phyloP scores from a whole-genome alignment of 371 early-diverging fungal species.

The Mycotypha africana region DNA sequence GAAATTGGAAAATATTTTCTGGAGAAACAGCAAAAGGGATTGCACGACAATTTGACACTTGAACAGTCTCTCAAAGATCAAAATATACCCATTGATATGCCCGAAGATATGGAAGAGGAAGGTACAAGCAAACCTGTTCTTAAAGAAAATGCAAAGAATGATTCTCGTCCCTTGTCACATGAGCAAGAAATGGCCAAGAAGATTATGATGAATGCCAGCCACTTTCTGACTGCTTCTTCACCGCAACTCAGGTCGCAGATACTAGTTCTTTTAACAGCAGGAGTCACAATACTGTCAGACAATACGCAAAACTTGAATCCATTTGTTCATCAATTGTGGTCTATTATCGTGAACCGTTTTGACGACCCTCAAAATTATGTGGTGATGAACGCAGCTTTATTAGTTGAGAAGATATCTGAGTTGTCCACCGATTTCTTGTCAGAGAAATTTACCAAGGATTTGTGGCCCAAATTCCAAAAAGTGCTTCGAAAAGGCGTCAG shows the following conservation, averaged over 20 bases:
- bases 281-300: slow-evolving; percentile 26
- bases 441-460: slow-evolving; percentile 36
- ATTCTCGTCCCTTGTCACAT: slow-evolving; percentile 17
- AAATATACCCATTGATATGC: slow-evolving; percentile 3
- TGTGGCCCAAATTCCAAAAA: slow-evolving; percentile 43
- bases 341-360: slow-evolving; percentile 38
- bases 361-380: slow-evolving; percentile 48
- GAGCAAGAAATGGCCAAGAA: slow-evolving; percentile 31
- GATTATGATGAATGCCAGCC: slow-evolving; percentile 40
- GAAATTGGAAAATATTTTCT: slow-evolving; percentile 44
- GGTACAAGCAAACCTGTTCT: too few relatives aligned
- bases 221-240: slow-evolving; percentile 49
- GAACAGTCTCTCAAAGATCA: slow-evolving; percentile 16
- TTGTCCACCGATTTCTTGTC: slow-evolving; percentile 43
- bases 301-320: slow-evolving; percentile 37
- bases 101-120: slow-evolving; percentile 2
- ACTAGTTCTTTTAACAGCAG: slow-evolving; percentile 32
- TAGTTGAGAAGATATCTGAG: slow-evolving; percentile 29
- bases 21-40: slow-evolving; percentile 26
- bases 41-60: slow-evolving; percentile 12
- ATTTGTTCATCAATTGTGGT: slow-evolving; percentile 52
- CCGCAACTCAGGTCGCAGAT: slow-evolving; percentile 44
- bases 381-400: slow-evolving; percentile 36
- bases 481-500: slow-evolving; percentile 16
- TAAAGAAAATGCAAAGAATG: slow-evolving; percentile 3